These are phyloP conservation scores for Ballota nigra DNA, from an alignment of 257 asterid genomes.

Conservation along the genomic window DNA sequence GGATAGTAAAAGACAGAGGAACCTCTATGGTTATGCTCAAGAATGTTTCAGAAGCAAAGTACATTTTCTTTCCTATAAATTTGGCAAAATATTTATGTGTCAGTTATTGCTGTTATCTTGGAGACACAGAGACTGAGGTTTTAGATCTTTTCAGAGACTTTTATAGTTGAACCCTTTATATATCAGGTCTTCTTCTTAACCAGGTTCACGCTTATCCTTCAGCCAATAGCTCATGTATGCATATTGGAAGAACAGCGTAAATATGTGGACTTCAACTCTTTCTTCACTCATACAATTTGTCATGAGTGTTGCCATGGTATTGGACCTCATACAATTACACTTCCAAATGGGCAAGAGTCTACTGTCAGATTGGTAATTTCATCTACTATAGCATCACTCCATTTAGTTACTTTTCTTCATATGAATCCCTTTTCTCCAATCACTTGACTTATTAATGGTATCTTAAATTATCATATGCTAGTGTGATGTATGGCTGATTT, in stretches of 20 bases:
- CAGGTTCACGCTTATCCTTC: conserved; percentile 94
- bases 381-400: background rate
- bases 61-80: conserved; percentile 14
- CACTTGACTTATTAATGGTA: background rate
- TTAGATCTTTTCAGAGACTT: background rate
- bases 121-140: background rate
- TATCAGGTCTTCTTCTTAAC: conserved; percentile 22
- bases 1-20: conserved; percentile 90
- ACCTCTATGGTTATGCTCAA: conserved; percentile 97
- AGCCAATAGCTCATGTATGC: conserved; percentile 81
- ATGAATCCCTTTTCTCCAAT: background rate
- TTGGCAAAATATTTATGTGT: conserved; percentile 1
- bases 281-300: conserved; percentile 91
- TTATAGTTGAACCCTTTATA: conserved; percentile 21
- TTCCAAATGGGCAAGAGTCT: conserved; percentile 72
- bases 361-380: conserved; percentile 87
- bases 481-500: background rate
- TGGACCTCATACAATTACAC: conserved; percentile 92
- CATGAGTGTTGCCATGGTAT: conserved; percentile 99
- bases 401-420: background rate
- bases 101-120: background rate
- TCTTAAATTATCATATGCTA: background rate
- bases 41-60: conserved; percentile 98
- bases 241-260: conserved; percentile 59
- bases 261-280: conserved; percentile 80